Evolutionary conservation across 345 rosid genomes (phyloP).

Genomic region (Lumnitzera littorea): DNA sequence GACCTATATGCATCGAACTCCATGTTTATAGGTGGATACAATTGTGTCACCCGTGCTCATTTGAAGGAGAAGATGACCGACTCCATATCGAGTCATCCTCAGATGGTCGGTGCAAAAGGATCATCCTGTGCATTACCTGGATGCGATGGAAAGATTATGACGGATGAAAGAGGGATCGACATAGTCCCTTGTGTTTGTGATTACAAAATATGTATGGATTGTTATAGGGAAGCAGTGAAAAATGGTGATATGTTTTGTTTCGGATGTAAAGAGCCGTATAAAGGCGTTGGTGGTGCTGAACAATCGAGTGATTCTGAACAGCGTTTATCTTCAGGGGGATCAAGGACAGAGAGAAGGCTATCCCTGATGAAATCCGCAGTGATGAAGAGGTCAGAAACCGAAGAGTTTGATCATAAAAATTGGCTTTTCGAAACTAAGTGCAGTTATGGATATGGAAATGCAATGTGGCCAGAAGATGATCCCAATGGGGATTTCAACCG

Average conservation of each 20-base stretch:
- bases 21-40: constrained; percentile 18
- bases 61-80: constrained; percentile 19
- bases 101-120: constrained; percentile 13
- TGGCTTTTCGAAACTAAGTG: constrained; percentile 25
- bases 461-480: constrained; percentile 18
- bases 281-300: constrained; percentile 11
- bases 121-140: constrained; percentile 17
- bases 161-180: constrained; percentile 16
- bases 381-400: constrained; percentile 14
- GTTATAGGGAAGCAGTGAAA: constrained; percentile 15
- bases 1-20: constrained; percentile 20
- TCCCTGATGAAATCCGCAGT: constrained; percentile 15
- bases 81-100: constrained; percentile 12
- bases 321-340: constrained; percentile 11
- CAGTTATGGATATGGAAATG: constrained; percentile 24
- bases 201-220: constrained; percentile 23
- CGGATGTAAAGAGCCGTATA: constrained; percentile 24
- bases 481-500: constrained; percentile 10
- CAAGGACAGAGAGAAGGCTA: constrained; percentile 12
- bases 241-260: constrained; percentile 18
- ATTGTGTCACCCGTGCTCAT: constrained; percentile 11
- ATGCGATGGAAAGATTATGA: constrained; percentile 24
- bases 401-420: constrained; percentile 15
- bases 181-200: constrained; percentile 21
- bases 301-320: constrained; percentile 6